These are phyloP conservation scores for Tubosaeta sp. DNA, from an alignment of 768 basidiomycete species.

Conservation along the genomic window DNA sequence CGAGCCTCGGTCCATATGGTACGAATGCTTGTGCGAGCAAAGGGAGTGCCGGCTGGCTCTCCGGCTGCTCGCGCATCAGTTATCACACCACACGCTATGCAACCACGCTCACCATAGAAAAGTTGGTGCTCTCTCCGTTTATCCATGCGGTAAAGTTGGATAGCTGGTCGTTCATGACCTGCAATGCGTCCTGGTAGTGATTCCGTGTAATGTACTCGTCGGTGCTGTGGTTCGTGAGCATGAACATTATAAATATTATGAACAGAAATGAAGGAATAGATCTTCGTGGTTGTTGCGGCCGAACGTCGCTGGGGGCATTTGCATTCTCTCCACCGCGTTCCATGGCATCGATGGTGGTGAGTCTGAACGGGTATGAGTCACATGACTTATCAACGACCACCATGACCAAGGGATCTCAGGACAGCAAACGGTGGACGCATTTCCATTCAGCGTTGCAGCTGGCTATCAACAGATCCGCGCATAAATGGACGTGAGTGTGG, in stretches of 20 bases:
- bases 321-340: conserved; percentile 27
- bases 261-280: conserved; percentile 73
- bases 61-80: conserved; percentile 38
- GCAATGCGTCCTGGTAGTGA: conserved; percentile 64
- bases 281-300: conserved; percentile 40
- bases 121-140: conserved; percentile 62
- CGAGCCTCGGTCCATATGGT: conserved; percentile 40
- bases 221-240: conserved; percentile 71
- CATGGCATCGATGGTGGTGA: conserved; percentile 19
- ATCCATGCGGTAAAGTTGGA: conserved; percentile 77
- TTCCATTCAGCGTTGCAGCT: conserved; percentile 50
- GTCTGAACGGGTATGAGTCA: conserved; percentile 10
- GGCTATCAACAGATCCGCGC: conserved; percentile 48
- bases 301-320: conserved; percentile 7
- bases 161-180: conserved; percentile 52
- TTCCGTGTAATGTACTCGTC: conserved; percentile 62
- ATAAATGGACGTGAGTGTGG: conserved; percentile 49
- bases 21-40: conserved; percentile 49
- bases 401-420: conserved; percentile 21
- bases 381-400: conserved; percentile 15
- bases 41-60: conserved; percentile 38
- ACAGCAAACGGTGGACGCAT: conserved; percentile 47
- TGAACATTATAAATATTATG: conserved; percentile 68
- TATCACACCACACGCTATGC: not conserved
- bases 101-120: conserved; percentile 49